Percentiles rank a stretch among this genome's conserved stretches.
These are phyloP conservation scores for Aschersonia sp. DNA, from an alignment of 2,329 filamentous ascomycete genomes.

Conservation along the genomic window DNA sequence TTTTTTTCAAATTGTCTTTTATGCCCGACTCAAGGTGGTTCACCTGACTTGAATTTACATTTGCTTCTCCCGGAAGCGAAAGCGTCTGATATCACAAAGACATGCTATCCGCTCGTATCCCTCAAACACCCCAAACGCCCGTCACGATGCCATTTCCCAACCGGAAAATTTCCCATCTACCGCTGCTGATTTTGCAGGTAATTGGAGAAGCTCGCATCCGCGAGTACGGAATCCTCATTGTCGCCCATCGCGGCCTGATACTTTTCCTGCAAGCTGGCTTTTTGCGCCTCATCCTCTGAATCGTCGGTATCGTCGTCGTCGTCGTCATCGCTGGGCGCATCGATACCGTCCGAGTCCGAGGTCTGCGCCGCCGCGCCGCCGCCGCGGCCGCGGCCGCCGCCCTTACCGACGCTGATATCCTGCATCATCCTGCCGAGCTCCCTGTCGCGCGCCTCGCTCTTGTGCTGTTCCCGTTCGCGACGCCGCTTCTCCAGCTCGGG, in stretches of 20 bases:
- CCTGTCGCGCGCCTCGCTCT: constrained; percentile 56
- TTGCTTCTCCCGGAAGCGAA: no score
- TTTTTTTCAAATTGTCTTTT: no score
- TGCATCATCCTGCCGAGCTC: constrained; percentile 90
- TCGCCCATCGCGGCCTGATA: constrained; percentile 64
- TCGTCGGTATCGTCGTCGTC: constrained; percentile 40
- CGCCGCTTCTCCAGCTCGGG: constrained; percentile 75
- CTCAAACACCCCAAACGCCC: no score
- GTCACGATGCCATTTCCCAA: no score
- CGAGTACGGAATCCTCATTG: constrained; percentile 33
- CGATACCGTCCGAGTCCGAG: constrained; percentile 14
- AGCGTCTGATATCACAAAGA: no score
- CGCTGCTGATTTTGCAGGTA: constrained; percentile 32
- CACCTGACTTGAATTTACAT: no score
- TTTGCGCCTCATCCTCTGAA: constrained; percentile 43
- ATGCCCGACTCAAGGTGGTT: no score
- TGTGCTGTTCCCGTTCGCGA: constrained; percentile 61
- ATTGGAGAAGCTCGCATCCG: constrained; percentile 48
- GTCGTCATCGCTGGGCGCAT: constrained; percentile 39
- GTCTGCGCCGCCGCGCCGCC: constrained; percentile 28
- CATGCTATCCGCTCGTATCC: no score
- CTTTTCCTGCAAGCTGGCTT: constrained; percentile 54
- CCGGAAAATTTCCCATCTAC: background rate
- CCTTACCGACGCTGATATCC: constrained; percentile 51
- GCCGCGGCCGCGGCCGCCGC: constrained; percentile 5